Evolutionary conservation across 2,329 filamentous ascomycete species (phyloP).

Genomic region (Diaporthe amygdali): DNA sequence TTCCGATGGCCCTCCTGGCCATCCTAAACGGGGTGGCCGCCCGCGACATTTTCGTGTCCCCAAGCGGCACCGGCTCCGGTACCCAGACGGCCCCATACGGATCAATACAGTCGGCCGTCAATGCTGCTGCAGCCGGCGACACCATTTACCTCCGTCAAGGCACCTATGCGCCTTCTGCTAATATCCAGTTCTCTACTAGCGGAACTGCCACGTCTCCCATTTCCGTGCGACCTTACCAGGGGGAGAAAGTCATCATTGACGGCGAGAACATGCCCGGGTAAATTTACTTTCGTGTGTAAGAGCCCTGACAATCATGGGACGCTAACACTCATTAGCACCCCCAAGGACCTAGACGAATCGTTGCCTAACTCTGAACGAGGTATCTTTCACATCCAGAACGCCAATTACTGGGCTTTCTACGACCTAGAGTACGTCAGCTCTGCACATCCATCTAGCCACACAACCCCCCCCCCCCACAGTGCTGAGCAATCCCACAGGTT

Average conservation of each 20-base stretch:
- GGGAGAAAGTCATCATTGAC: background rate
- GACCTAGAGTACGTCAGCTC: slow-evolving; percentile 33
- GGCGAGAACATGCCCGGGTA: slow-evolving; percentile 3
- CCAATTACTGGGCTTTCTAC: slow-evolving; percentile 52
- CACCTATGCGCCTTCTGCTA: slow-evolving; percentile 49
- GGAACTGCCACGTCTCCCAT: slow-evolving; percentile 40
- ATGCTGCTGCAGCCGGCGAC: slow-evolving; percentile 50
- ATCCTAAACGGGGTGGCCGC: background rate
- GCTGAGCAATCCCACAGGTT: background rate
- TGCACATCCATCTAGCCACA: slow-evolving; percentile 19
- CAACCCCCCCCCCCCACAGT: no score
- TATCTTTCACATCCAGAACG: slow-evolving; percentile 49
- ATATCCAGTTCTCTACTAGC: slow-evolving; percentile 52
- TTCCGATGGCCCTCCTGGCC: background rate
- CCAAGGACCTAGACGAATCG: slow-evolving; percentile 43
- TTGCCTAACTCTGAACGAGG: slow-evolving; percentile 49
- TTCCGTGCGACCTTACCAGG: background rate
- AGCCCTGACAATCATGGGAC: background rate
- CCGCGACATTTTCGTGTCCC: slow-evolving; percentile 50
- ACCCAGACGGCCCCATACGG: slow-evolving; percentile 46
- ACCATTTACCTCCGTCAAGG: slow-evolving; percentile 49
- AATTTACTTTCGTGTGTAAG: background rate
- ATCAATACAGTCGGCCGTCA: slow-evolving; percentile 52
- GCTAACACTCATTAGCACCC: slow-evolving; percentile 46
- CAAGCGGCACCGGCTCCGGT: slow-evolving; percentile 44